Base-by-base conservation (phyloP, 768 basidiomycete genomes). In the Tulasnella sp. region DNA sequence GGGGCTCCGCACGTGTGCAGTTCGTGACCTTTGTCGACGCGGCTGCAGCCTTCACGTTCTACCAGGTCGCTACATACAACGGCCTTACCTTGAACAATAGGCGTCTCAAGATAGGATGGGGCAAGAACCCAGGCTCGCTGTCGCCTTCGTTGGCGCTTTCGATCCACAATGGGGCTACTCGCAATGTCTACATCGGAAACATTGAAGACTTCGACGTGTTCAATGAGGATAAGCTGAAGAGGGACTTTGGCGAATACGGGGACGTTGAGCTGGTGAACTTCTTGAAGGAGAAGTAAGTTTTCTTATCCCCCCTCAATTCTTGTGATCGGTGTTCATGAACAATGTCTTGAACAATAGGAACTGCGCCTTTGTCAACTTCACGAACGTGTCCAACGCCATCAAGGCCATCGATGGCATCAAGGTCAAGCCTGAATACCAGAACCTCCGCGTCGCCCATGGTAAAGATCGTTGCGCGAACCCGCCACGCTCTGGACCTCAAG, bases 351-450 rank as follows among this genome's bases (percentile, higher is more conserved):
- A 52, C 59, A 56, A 43, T 54, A 92, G 89, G 80, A 91, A 92
- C 73, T 93, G 92, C 69, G 91, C 90, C 29, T 99, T 92, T 68
- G 85, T 92, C 67, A 96, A 94, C 75, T 94, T 92, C 65, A 94
- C 92, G 31, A 92, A 92, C 73, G 82, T 96, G 64, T 83, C 85
- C 52, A 93, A 93, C 68, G 92, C 92, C 11, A 92, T 92, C 77
- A 97, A 97, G 75, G 92, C 94, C n/a, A 93, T 98, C 66, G 94
- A 98, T 59, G 86, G 84, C 7, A 80, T 96, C 72, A 94, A 94
- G 80, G 81, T 77, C 68, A 88, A 91, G 68, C 81, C 89, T 1
- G 93, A 97, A 68, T 98, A 98, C 68, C 76, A 81, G 17, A 84
- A 84, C 70, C 73, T 97, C 64, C 85, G 91, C 42, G 88, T 99